Evolutionary conservation across 192 early-diverging fungal species (phyloP), one percentile per base, ranked within the genome.

Genomic region (Podila minutissima): DNA sequence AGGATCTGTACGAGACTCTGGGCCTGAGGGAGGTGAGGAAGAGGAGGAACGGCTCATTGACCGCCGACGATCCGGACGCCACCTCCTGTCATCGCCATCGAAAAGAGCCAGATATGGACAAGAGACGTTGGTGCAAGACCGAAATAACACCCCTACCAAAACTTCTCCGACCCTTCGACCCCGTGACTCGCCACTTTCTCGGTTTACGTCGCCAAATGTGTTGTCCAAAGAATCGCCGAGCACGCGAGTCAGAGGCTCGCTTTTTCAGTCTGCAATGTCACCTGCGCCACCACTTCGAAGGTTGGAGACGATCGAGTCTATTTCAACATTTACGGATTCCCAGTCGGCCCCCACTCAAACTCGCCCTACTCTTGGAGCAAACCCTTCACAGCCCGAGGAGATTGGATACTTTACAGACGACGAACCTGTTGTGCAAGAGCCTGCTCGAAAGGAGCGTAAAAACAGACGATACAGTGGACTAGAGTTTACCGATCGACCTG

Each of bases 351-450:
- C 37, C 1, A 29, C 62, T 24, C 58, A 46, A 11, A 38, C 57
- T 9, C 46, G 61, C 12, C 38, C 50, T 24, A 31, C 12, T 4
- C 33, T 3, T 31, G 31, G n/a, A 32, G 31, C 24, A 8, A 29
- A 31, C 7, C 26, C 46, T 1, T 81, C 67, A 0, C 66, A 67
- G 31, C 24, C 32, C 2, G 77, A 81, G 19, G 77, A 81, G 26
- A 73, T 81, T 33, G 77, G 68, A 10, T 59, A 55, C 19, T 73
- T 81, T 55, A 72, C 77, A 1, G 77, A 81, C 33, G 77, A 81
- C 15, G 50, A 61, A n/a, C 62, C 53, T 31, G 60, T 59, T 11
- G 58, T 64, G 62, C 49, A 33, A 22, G 20, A 13, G 22, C 31
- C 32, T 1, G 29, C 19, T 17, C 71, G 29, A 28, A 48, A 26